Percentiles rank a stretch among this genome's conserved stretches.
Evolutionary conservation across 2,329 filamentous ascomycete species (phyloP).

Genomic region (Fusarium nurragi): DNA sequence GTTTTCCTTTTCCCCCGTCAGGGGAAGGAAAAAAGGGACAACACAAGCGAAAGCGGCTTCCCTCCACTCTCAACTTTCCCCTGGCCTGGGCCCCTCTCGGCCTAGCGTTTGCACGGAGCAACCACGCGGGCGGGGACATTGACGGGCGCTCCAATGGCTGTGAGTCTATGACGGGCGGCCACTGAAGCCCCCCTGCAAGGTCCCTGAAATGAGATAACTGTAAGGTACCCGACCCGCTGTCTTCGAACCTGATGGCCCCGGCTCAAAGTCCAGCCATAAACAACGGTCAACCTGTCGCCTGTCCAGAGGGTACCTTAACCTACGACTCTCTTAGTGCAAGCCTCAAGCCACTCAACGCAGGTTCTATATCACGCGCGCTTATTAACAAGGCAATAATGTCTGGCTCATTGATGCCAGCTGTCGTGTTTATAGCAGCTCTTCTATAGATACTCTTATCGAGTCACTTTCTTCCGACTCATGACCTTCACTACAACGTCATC

Average conservation of each 20-base stretch:
- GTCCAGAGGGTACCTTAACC: constrained; percentile 3
- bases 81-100: constrained; percentile 32
- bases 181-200: constrained; percentile 23
- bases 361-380: not conserved
- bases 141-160: constrained; percentile 6
- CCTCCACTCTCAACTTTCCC: constrained; percentile 16
- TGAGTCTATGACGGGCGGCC: not conserved
- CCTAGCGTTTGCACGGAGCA: constrained; percentile 38
- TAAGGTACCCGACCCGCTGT: constrained; percentile 32
- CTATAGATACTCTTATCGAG: not conserved
- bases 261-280: constrained; percentile 32
- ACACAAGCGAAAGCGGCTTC: constrained; percentile 17
- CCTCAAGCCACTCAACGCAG: not conserved
- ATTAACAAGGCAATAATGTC: constrained; percentile 15
- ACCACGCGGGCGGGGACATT: constrained; percentile 26
- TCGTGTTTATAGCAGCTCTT: not conserved
- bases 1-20: constrained; percentile 38
- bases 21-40: constrained; percentile 36
- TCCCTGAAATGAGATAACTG: constrained; percentile 39
- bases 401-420: constrained; percentile 2
- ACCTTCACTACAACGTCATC: constrained; percentile 6
- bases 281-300: not conserved
- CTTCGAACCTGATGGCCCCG: constrained; percentile 1
- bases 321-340: constrained; percentile 10
- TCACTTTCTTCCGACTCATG: not conserved